Percentiles rank a stretch among this genome's conserved stretches.
These are phyloP conservation scores for Candida tropicalis DNA, from an alignment of 1,139 yeast genomes.

Conservation along the genomic window DNA sequence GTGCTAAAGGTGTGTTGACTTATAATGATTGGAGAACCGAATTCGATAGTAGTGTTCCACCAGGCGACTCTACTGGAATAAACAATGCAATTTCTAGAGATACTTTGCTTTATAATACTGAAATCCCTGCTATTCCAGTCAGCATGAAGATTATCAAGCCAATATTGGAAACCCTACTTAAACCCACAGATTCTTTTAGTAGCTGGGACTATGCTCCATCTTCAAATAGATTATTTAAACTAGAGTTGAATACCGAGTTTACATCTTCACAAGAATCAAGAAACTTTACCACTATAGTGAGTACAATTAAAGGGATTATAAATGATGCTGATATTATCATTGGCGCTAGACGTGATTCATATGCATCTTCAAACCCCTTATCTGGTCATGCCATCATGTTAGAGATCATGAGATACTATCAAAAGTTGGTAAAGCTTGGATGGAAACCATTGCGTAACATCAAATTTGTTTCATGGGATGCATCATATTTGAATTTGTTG, in stretches of 20 bases:
- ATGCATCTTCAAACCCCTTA: constrained; percentile 39
- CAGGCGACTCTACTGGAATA: too few species aligned
- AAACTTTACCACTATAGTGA: constrained; percentile 37
- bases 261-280: constrained; percentile 14
- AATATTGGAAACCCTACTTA: constrained; percentile 30
- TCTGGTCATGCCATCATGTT: constrained; percentile 45
- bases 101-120: constrained; percentile 16
- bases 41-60: too few species aligned
- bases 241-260: constrained; percentile 26
- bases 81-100: constrained; percentile 16
- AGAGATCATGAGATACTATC: constrained; percentile 44
- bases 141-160: constrained; percentile 35
- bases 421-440: constrained; percentile 34
- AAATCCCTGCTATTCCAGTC: constrained; percentile 40
- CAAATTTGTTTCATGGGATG: constrained; percentile 49
- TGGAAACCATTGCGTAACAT: constrained; percentile 50
- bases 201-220: constrained; percentile 34
- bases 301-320: constrained; percentile 40
- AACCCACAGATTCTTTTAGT: constrained; percentile 17
- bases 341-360: constrained; percentile 46
- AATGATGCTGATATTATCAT: constrained; percentile 46
- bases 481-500: constrained; percentile 34
- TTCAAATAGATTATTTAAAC: constrained; percentile 16
- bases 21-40: constrained; percentile 26
- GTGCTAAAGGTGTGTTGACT: constrained; percentile 33